phyloP scores from a whole-genome alignment of 2,329 filamentous ascomycete species.

The Trichoderma koningiopsis region DNA sequence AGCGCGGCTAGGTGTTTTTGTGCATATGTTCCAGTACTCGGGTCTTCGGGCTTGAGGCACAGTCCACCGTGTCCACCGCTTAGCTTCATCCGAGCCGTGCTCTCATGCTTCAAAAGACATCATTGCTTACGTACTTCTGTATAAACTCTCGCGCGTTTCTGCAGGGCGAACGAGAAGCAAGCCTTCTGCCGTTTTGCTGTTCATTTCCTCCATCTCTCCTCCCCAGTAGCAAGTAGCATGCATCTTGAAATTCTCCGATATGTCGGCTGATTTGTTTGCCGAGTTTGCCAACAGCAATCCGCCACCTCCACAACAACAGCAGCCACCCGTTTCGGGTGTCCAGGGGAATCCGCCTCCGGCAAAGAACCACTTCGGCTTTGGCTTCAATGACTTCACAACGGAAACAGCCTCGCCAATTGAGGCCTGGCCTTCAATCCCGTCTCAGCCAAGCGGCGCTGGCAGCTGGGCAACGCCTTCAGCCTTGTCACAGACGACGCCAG shows the following conservation, averaged over 20 bases:
- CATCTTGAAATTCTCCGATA: conserved; percentile 35
- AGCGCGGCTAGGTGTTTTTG: neutral
- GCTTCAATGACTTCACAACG: conserved; percentile 26
- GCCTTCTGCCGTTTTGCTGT: neutral
- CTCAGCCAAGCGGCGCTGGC: conserved; percentile 30
- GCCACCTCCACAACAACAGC: conserved; percentile 29
- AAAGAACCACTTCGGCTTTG: conserved; percentile 36
- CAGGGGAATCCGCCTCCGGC: conserved; percentile 27
- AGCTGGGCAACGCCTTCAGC: conserved; percentile 28
- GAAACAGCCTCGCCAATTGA: conserved; percentile 31
- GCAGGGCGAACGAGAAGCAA: neutral
- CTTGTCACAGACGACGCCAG: conserved; percentile 22
- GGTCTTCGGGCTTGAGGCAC: neutral
- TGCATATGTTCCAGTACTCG: neutral
- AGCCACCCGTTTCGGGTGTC: neutral
- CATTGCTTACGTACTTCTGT: neutral
- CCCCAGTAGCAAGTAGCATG: neutral
- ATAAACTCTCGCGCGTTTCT: neutral
- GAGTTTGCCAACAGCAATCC: conserved; percentile 51
- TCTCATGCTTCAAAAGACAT: neutral
- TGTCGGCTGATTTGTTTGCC: conserved; percentile 68
- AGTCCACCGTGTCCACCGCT: conserved; percentile 1
- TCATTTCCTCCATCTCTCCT: neutral
- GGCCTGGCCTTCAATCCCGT: conserved; percentile 39
- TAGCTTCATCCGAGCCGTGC: neutral